Percentiles rank a stretch among this genome's conserved stretches.
phyloP scores from a whole-genome alignment of 768 basidiomycete species.

The Suillus hirtellus region DNA sequence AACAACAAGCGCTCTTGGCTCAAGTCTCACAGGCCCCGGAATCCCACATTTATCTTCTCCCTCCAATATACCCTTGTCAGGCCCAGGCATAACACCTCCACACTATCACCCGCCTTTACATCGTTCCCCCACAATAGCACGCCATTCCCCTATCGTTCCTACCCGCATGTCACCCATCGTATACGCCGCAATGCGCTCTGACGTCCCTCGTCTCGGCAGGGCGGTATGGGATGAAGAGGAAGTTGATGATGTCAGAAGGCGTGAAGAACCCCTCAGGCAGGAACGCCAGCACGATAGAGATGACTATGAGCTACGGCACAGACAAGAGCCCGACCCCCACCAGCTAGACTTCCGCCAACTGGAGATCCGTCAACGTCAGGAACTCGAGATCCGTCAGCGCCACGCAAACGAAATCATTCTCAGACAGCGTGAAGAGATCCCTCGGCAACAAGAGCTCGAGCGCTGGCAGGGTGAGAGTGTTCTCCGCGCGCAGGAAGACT shows the following conservation, averaged over 20 bases:
- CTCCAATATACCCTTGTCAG: not conserved
- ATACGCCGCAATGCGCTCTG: conserved; percentile 7
- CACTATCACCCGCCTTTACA: conserved; percentile 8
- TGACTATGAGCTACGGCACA: not conserved
- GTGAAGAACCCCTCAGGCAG: conserved; percentile 13
- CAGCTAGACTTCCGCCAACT: not conserved
- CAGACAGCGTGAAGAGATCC: not conserved
- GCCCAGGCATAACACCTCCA: conserved; percentile 12
- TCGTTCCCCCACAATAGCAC: conserved; percentile 22
- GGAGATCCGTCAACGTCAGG: conserved; percentile 2
- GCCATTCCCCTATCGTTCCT: conserved; percentile 16
- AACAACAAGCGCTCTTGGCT: conserved; percentile 5
- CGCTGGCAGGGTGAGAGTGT: not conserved
- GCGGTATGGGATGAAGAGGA: conserved; percentile 9
- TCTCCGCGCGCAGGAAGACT: not conserved
- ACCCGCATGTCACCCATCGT: conserved; percentile 11
- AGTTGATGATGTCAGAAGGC: not conserved
- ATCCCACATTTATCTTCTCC: conserved; percentile 13
- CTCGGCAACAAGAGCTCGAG: conserved; percentile 2
- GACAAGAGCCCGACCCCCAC: not conserved
- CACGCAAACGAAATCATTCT: not conserved
- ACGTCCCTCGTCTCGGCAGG: conserved; percentile 12
- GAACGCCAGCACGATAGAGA: conserved; percentile 13
- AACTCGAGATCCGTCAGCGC: not conserved
- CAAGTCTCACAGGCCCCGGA: conserved; percentile 11